These are phyloP conservation scores for Mycena citricolor DNA, from an alignment of 1,284 basidiomycete species.

Conservation along the genomic window DNA sequence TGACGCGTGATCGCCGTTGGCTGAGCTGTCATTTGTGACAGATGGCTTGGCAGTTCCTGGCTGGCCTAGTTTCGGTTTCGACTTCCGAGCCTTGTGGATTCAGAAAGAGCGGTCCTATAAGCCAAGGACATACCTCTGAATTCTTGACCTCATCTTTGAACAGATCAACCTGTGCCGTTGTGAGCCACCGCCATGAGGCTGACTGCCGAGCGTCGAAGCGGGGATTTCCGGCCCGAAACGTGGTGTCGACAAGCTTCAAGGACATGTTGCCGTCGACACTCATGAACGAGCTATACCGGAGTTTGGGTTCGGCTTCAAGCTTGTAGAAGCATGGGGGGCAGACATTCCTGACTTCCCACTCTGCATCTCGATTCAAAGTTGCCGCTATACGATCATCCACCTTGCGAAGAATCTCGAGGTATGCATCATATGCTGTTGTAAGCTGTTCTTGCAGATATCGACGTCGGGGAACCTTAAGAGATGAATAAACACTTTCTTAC, in stretches of 20 bases:
- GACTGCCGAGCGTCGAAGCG: slow-evolving; percentile 14
- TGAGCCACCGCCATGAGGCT: slow-evolving; percentile 18
- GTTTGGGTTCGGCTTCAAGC: slow-evolving; percentile 25
- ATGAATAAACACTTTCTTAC: too few species aligned
- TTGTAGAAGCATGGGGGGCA: slow-evolving; percentile 25
- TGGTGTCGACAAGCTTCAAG: slow-evolving; percentile 23
- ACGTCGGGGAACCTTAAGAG: not conserved
- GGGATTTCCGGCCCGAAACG: slow-evolving; percentile 31
- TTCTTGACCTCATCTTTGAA: slow-evolving; percentile 32
- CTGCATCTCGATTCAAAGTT: slow-evolving; percentile 6
- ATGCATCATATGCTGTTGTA: slow-evolving; percentile 13
- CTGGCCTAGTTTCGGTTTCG: slow-evolving; percentile 3
- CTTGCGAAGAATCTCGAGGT: slow-evolving; percentile 9
- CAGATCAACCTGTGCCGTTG: slow-evolving; percentile 25
- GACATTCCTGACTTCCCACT: slow-evolving; percentile 17
- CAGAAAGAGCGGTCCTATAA: not conserved
- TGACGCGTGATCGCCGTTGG: not conserved
- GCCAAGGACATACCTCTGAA: slow-evolving; percentile 1
- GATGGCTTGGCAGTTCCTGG: not conserved
- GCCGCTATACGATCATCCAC: slow-evolving; percentile 1
- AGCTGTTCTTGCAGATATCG: slow-evolving; percentile 8
- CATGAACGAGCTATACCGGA: slow-evolving; percentile 22
- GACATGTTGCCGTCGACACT: slow-evolving; percentile 35
- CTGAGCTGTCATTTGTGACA: not conserved
- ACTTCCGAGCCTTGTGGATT: not conserved